phyloP scores from a whole-genome alignment of 306 rosid genomes.

The Gastrolobium villosum region DNA sequence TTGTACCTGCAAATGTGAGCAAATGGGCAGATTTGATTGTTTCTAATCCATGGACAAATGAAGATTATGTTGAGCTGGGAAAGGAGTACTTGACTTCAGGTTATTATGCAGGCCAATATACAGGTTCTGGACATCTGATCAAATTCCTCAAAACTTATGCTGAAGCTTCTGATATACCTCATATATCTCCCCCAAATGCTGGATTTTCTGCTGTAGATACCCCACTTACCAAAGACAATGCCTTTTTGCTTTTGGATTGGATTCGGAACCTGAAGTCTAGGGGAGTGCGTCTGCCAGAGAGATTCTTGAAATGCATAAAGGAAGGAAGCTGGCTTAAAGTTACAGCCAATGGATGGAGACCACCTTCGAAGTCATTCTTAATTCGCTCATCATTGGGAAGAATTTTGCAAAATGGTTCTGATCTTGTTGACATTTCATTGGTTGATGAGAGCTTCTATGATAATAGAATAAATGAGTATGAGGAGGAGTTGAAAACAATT shows the following conservation, averaged over 20 bases:
- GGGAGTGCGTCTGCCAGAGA: conserved; percentile 41
- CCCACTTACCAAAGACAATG: conserved; percentile 67
- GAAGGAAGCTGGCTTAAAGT: conserved; percentile 76
- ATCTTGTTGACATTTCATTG: conserved; percentile 76
- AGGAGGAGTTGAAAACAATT: conserved; percentile 67
- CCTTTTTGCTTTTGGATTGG: conserved; percentile 75
- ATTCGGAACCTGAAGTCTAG: conserved; percentile 46
- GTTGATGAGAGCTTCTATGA: conserved; percentile 70
- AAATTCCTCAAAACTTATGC: conserved; percentile 56
- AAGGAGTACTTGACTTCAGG: conserved; percentile 55
- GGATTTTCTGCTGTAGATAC: conserved; percentile 58
- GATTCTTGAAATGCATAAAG: conserved; percentile 61
- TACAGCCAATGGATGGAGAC: conserved; percentile 59
- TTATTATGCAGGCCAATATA: conserved; percentile 51
- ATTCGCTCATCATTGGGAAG: conserved; percentile 59
- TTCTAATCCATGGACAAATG: conserved; percentile 70
- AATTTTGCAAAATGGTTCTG: conserved; percentile 63
- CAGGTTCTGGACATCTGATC: conserved; percentile 37
- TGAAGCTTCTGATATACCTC: conserved; percentile 70
- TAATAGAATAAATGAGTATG: conserved; percentile 49
- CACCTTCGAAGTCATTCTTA: conserved; percentile 74
- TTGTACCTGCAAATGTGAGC: conserved; percentile 76
- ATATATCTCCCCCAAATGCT: conserved; percentile 67
- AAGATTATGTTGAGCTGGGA: conserved; percentile 65
- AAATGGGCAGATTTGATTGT: conserved; percentile 71